These are phyloP conservation scores for Rubus idaeus DNA, from an alignment of 306 rosid species.

Conservation along the genomic window DNA sequence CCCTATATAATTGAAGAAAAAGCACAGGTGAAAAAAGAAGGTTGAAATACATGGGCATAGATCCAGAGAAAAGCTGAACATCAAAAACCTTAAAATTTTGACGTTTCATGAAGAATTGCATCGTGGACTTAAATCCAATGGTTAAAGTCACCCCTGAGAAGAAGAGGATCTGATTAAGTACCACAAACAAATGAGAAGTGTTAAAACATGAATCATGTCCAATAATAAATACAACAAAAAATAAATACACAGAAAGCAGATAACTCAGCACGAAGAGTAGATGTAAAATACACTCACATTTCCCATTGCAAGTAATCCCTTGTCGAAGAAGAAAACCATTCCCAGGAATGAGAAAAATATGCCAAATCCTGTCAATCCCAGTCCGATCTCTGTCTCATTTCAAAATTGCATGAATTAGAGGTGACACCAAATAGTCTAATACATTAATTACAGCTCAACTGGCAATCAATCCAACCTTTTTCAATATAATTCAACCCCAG, in stretches of 20 bases:
- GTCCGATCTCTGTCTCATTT: conserved; percentile 79
- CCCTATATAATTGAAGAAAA: conserved; percentile 51
- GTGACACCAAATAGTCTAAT: not conserved
- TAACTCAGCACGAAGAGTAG: conserved; percentile 13
- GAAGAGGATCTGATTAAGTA: conserved; percentile 78
- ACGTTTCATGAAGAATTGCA: conserved; percentile 95
- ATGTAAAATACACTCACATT: conserved; percentile 56
- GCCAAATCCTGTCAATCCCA: conserved; percentile 97
- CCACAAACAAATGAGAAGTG: conserved; percentile 30
- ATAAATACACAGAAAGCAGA: not conserved
- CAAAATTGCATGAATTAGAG: conserved; percentile 32
- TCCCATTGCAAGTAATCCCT: conserved; percentile 98
- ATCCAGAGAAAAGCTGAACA: conserved; percentile 2
- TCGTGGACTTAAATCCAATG: conserved; percentile 83
- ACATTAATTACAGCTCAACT: not conserved
- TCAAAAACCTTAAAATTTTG: conserved; percentile 79
- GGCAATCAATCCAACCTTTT: not conserved
- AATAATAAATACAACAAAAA: not conserved
- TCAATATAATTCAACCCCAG: not conserved
- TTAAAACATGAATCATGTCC: conserved; percentile 27
- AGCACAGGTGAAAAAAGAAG: conserved; percentile 3
- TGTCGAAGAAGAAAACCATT: conserved; percentile 85
- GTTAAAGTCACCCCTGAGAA: conserved; percentile 93
- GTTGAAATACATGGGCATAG: not conserved
- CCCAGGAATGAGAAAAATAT: conserved; percentile 91